phyloP scores from a whole-genome alignment of 257 asterid genomes.

The Fraxinus americana region DNA sequence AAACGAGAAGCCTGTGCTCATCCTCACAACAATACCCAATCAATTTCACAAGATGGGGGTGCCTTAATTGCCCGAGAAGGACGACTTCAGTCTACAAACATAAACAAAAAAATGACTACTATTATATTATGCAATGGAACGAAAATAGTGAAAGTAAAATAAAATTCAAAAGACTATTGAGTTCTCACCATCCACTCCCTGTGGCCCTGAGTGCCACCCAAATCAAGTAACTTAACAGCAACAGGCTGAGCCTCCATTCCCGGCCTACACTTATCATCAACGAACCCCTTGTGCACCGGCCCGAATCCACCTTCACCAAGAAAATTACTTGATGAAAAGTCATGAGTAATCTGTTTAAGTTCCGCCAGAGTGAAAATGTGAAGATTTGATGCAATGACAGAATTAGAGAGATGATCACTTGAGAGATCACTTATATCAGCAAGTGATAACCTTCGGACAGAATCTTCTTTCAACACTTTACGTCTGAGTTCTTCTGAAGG shows the following conservation, averaged over 20 bases:
- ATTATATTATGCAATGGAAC: too few relatives aligned
- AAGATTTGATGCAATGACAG: constrained; percentile 59
- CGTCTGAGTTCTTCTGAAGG: constrained; percentile 19
- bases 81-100: constrained; percentile 60
- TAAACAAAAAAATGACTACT: constrained; percentile 24
- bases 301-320: constrained; percentile 94
- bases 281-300: constrained; percentile 82
- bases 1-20: constrained; percentile 48
- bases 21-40: constrained; percentile 53
- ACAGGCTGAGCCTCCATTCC: constrained; percentile 50
- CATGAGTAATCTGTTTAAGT: constrained; percentile 52
- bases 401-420: constrained; percentile 58
- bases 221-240: neutral
- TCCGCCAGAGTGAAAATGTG: constrained; percentile 64
- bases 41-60: constrained; percentile 46
- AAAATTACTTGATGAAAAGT: constrained; percentile 53
- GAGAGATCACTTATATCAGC: constrained; percentile 63
- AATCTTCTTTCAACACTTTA: constrained; percentile 25
- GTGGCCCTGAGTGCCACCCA: neutral
- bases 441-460: constrained; percentile 49
- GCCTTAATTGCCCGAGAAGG: constrained; percentile 46
- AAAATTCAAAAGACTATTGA: too few relatives aligned
- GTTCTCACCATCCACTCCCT: neutral
- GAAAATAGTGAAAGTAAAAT: neutral
- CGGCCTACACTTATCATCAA: constrained; percentile 63